Conservation (phyloP, 225 moss, liverwort and hornwort genomes). For the Bryum argenteum region DNA sequence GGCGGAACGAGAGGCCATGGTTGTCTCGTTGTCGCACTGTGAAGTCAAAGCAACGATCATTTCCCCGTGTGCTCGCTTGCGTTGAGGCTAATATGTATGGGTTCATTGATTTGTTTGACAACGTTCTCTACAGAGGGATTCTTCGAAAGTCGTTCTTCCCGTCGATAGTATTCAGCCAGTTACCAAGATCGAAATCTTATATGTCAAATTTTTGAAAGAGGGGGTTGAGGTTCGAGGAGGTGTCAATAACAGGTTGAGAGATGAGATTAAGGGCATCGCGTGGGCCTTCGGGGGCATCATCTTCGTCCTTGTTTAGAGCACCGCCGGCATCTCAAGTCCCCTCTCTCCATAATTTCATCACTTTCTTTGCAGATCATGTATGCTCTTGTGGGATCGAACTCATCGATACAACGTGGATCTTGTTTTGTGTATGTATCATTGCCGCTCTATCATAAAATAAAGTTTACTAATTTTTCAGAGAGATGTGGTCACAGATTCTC, state of each 20-base stretch:
- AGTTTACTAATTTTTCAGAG: too few species aligned
- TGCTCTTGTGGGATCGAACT: background rate
- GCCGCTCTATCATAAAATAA: too few species aligned
- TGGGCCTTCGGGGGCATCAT: constrained; percentile 63
- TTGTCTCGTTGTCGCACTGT: too few species aligned
- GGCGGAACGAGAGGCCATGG: too few species aligned
- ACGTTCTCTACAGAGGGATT: constrained; percentile 32
- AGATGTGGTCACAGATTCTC: too few species aligned
- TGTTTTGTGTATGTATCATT: too few species aligned
- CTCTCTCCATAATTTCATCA: too few species aligned
- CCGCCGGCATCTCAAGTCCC: constrained; percentile 54
- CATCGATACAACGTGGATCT: too few species aligned
- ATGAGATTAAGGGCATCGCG: constrained; percentile 44
- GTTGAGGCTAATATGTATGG: constrained; percentile 21
- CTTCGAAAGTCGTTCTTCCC: constrained; percentile 39
- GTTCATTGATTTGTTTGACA: constrained; percentile 28
- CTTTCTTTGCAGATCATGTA: background rate
- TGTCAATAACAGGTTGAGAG: constrained; percentile 38
- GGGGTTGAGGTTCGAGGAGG: constrained; percentile 51
- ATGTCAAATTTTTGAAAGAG: constrained; percentile 47
- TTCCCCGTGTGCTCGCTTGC: too few species aligned
- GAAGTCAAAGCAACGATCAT: too few species aligned
- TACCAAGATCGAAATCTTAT: constrained; percentile 21
- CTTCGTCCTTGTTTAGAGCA: constrained; percentile 60
- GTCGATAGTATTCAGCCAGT: constrained; percentile 42